Conservation (phyloP, 176 grass and related monocot genomes). For the Neostapfia colusana region DNA sequence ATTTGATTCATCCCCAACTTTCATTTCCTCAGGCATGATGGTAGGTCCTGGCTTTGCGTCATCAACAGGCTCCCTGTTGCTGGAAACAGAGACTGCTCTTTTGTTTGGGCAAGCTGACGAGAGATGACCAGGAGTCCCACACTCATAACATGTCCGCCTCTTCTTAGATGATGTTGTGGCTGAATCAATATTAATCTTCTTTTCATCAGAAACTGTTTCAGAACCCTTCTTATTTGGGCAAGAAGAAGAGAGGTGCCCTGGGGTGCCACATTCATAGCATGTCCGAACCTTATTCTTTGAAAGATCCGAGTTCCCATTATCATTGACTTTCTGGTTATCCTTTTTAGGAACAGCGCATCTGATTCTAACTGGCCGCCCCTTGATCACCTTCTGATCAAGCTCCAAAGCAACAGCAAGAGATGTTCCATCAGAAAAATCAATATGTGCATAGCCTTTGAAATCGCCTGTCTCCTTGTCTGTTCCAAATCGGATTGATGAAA, state of each 20-base stretch:
- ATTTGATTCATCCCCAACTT: conserved; percentile 20
- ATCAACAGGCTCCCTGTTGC: not conserved
- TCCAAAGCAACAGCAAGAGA: conserved; percentile 67
- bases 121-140: conserved; percentile 63
- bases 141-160: conserved; percentile 66
- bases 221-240: conserved; percentile 66
- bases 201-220: conserved; percentile 40
- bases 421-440: conserved; percentile 65
- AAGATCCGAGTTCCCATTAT: conserved; percentile 22
- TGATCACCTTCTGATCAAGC: conserved; percentile 75
- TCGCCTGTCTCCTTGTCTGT: conserved; percentile 77
- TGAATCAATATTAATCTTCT: conserved; percentile 36
- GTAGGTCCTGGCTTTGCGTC: not conserved
- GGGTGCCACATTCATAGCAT: conserved; percentile 71
- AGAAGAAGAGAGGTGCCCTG: conserved; percentile 65
- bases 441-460: conserved; percentile 82
- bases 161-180: conserved; percentile 52
- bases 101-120: conserved; percentile 65
- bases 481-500: conserved; percentile 76
- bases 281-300: conserved; percentile 44
- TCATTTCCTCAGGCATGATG: conserved; percentile 17
- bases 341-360: conserved; percentile 71
- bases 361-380: conserved; percentile 70
- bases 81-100: not conserved
- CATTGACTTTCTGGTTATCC: conserved; percentile 40